Conservation (phyloP, 2,329 filamentous ascomycete species). For the Alternaria angustiovoidea region DNA sequence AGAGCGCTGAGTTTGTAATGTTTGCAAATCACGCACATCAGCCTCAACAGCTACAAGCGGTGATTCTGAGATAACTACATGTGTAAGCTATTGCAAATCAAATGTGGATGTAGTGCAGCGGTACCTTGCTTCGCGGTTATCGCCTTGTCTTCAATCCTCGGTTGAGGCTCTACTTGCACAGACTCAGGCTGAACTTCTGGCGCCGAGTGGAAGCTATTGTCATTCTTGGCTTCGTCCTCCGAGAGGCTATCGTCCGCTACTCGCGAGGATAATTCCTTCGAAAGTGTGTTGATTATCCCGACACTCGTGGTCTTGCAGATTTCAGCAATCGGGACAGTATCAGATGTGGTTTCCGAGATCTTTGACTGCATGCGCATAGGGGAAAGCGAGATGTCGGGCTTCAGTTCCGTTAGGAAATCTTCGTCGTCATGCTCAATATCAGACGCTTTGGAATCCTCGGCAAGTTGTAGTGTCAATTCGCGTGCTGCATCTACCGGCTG, state of each 20-base stretch:
- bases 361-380: background rate
- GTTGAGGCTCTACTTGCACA: slow-evolving; percentile 8
- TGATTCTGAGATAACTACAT: background rate
- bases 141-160: background rate
- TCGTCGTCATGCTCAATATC: background rate
- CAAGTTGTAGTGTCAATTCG: background rate
- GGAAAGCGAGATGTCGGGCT: background rate
- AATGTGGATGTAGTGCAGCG: background rate
- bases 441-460: background rate
- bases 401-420: background rate
- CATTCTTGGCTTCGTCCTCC: slow-evolving; percentile 36
- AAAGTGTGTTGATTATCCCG: background rate
- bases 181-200: slow-evolving; percentile 28
- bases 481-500: background rate
- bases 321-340: background rate
- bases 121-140: slow-evolving; percentile 14
- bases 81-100: background rate
- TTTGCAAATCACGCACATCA: background rate
- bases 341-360: background rate
- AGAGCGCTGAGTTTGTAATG: background rate
- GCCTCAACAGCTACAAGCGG: background rate
- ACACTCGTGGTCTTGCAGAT: background rate
- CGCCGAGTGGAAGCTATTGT: slow-evolving; percentile 35
- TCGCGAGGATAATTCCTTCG: background rate
- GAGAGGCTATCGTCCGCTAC: slow-evolving; percentile 17